These are phyloP conservation scores for Phragmites australis DNA, from an alignment of 176 grass and related monocot species.

Conservation along the genomic window DNA sequence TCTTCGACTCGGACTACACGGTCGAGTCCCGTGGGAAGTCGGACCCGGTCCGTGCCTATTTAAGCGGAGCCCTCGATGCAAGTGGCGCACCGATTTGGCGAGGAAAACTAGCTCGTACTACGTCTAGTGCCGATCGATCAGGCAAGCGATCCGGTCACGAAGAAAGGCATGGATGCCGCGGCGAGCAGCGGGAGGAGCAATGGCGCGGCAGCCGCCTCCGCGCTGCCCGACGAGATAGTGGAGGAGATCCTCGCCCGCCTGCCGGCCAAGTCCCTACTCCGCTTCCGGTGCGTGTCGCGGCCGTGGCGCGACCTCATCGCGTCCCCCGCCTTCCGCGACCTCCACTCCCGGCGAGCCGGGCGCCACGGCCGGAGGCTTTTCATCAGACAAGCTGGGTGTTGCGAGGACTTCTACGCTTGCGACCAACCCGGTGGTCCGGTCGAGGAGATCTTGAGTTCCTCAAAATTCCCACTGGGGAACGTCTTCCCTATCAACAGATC, in stretches of 20 bases:
- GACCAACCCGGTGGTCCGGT: background rate
- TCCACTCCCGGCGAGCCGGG: background rate
- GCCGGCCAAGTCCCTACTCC: slow-evolving; percentile 4
- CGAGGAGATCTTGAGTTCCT: background rate
- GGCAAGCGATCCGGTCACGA: no score
- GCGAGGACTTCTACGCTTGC: slow-evolving; percentile 1
- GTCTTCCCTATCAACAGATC: background rate
- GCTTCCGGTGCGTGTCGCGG: background rate
- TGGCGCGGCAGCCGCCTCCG: background rate
- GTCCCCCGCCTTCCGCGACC: background rate
- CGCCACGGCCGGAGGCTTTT: background rate
- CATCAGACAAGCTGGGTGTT: background rate
- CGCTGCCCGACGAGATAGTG: background rate
- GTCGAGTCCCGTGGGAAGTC: no score
- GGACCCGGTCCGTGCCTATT: no score
- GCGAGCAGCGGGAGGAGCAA: background rate
- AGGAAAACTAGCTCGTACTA: no score
- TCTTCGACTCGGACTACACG: no score
- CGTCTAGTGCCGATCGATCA: no score
- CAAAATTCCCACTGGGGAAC: background rate
- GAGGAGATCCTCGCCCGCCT: background rate
- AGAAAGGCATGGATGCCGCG: no score
- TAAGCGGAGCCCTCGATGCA: no score
- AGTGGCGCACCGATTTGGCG: no score
- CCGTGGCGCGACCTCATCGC: background rate